These are phyloP conservation scores for Carex kokanica DNA, from an alignment of 176 grass and related monocot species.

Conservation along the genomic window DNA sequence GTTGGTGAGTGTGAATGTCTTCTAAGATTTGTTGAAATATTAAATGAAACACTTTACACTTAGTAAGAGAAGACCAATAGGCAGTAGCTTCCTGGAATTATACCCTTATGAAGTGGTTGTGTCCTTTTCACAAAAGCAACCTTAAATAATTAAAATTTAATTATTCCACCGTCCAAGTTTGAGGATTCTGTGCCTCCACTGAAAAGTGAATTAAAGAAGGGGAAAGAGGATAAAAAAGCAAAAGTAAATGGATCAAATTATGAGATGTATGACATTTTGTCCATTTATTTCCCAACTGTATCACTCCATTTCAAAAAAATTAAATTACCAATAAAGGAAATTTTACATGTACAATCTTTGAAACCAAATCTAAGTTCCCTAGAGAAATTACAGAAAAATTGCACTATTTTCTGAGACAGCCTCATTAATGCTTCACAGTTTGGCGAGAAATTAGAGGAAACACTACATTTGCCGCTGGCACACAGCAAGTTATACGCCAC, in stretches of 20 bases:
- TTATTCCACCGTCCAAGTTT: not conserved
- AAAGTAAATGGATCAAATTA: no score
- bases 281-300: not conserved
- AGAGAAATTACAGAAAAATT: not conserved
- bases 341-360: not conserved
- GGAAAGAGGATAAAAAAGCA: not conserved
- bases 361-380: not conserved
- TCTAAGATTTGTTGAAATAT: not conserved
- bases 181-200: no score
- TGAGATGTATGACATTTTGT: not conserved
- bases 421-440: no score
- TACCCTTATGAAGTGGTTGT: no score
- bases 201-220: not conserved
- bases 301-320: not conserved
- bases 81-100: not conserved
- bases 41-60: not conserved
- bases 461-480: constrained; percentile 32
- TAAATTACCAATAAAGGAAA: not conserved
- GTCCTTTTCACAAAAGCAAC: not conserved
- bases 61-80: not conserved
- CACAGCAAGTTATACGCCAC: constrained; percentile 60
- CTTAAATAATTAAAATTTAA: not conserved
- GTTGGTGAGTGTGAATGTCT: not conserved
- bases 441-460: constrained; percentile 45
- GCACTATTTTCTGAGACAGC: not conserved